Evolutionary conservation across 176 grass and related monocot genomes (phyloP).

Genomic region (Hordeum marinum): DNA sequence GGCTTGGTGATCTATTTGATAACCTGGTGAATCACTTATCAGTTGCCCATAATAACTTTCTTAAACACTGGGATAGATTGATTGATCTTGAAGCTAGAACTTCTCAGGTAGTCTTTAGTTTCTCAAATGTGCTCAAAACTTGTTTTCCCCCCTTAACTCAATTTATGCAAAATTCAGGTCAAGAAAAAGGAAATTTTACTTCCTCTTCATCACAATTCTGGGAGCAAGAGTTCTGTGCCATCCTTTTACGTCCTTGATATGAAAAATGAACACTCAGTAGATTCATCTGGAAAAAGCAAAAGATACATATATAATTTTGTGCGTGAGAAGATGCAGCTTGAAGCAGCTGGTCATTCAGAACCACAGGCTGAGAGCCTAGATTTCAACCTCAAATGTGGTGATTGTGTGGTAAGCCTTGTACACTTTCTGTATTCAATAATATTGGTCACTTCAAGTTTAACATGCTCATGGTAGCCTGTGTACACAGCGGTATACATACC

Average conservation of each 20-base stretch:
- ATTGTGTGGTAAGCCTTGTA: constrained; percentile 71
- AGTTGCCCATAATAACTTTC: constrained; percentile 60
- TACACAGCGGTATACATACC: background rate
- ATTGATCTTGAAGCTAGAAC: constrained; percentile 86
- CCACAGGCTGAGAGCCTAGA: constrained; percentile 47
- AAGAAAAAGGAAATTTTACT: constrained; percentile 63
- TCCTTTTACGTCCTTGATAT: constrained; percentile 57
- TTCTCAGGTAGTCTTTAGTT: constrained; percentile 69
- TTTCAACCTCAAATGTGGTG: constrained; percentile 60
- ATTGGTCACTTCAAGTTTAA: constrained; percentile 15
- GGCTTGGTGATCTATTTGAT: constrained; percentile 78
- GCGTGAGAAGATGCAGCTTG: constrained; percentile 40
- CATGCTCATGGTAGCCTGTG: constrained; percentile 10
- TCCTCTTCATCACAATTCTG: constrained; percentile 24
- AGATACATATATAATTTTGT: constrained; percentile 85
- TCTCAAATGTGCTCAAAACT: background rate
- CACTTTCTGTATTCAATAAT: constrained; percentile 14
- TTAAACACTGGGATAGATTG: constrained; percentile 85
- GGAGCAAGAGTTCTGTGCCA: constrained; percentile 23
- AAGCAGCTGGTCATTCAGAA: constrained; percentile 20
- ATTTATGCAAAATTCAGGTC: constrained; percentile 53
- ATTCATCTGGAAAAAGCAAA: constrained; percentile 63
- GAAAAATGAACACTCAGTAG: constrained; percentile 47
- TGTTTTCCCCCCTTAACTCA: constrained; percentile 1
- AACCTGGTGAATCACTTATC: constrained; percentile 81